Evolutionary conservation across 441 rosid genomes (phyloP).

Genomic region (Erodium moschatum): DNA sequence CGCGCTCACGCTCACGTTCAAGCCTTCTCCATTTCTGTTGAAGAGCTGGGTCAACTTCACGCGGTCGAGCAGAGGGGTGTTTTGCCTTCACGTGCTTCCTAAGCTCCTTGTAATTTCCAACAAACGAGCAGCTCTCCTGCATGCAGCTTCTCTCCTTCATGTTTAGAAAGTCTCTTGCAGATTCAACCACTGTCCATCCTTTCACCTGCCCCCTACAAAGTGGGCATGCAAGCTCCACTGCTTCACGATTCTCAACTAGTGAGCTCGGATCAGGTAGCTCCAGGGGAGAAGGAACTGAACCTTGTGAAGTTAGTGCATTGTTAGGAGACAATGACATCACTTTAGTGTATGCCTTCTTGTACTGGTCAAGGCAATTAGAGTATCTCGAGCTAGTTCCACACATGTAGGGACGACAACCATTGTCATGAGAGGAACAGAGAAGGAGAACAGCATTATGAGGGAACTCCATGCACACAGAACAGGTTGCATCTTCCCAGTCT

Average conservation of each 20-base stretch:
- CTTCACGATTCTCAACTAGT: no score
- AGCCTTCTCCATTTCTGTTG: conserved; percentile 85
- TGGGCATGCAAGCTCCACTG: conserved; percentile 58
- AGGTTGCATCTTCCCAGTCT: conserved; percentile 78
- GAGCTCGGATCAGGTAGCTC: not conserved
- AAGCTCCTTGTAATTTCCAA: conserved; percentile 75
- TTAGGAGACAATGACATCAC: conserved; percentile 12
- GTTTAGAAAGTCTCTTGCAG: conserved; percentile 70
- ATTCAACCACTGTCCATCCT: conserved; percentile 97
- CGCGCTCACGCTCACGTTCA: conserved; percentile 61
- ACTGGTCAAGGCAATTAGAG: conserved; percentile 89
- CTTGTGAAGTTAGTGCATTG: conserved; percentile 6
- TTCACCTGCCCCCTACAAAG: conserved; percentile 95
- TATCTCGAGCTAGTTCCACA: conserved; percentile 94
- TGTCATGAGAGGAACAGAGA: conserved; percentile 90
- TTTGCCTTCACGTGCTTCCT: conserved; percentile 79
- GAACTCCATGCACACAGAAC: conserved; percentile 95
- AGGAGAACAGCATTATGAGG: conserved; percentile 97
- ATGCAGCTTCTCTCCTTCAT: conserved; percentile 71
- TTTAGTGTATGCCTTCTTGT: conserved; percentile 75
- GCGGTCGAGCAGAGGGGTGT: conserved; percentile 75
- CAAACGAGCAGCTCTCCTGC: conserved; percentile 76
- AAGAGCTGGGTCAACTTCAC: conserved; percentile 61
- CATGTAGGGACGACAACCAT: conserved; percentile 95
- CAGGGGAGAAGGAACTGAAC: conserved; percentile 30